Evolutionary conservation across 2,329 filamentous ascomycete species (phyloP), one percentile per base, ranked within the genome.

Genomic region (Emericellopsis cladophorae): DNA sequence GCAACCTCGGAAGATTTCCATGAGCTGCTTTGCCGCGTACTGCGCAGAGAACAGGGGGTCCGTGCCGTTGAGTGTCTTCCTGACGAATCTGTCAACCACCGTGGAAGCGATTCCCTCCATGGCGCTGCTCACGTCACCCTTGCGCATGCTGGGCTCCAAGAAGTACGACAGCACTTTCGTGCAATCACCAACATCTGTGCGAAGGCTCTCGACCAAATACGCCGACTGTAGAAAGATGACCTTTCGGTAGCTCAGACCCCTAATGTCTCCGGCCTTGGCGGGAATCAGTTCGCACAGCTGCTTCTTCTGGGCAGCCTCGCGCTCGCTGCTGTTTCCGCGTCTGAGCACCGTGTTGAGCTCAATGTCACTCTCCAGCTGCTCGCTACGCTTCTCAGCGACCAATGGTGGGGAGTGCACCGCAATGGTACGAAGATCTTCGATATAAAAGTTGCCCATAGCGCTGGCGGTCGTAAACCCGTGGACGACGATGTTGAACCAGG

Each of bases 401-500:
- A 98, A 65, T 0, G 92, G 84, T 23, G 84, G 81, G 11, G 89
- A 95, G 59, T 95, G 81, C 40, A 87, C 77, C 2, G 93, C 90
- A 55, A 99, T 80, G 31, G 85, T 70, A 21, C 84, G 79, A 16
- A 99, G 70, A 54, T 95, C 88, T 43, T 81, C 73, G 39, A 79
- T 61, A 51, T 93, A 78, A 48, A 76, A 75, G 55, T 80, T 81
- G 15, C 81, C 84, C 41, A 84, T 75, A 14, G 80, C 74, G 0
- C 87, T 90, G 14, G 74, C 74, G 10, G 82, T 70, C 9, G 80
- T 81, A 56, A 96, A 94, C 5, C 89, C 92, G 57, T 98, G 92
- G 1, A 95, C 84, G 18, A 89, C 85, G 46, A 96, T 87, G 53
- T 98, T 99, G 65, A 95, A 96, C 92, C 92, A 99, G 5, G 87